These are phyloP conservation scores for Piper longum DNA, from an alignment of 164 flowering plant species.

Conservation along the genomic window DNA sequence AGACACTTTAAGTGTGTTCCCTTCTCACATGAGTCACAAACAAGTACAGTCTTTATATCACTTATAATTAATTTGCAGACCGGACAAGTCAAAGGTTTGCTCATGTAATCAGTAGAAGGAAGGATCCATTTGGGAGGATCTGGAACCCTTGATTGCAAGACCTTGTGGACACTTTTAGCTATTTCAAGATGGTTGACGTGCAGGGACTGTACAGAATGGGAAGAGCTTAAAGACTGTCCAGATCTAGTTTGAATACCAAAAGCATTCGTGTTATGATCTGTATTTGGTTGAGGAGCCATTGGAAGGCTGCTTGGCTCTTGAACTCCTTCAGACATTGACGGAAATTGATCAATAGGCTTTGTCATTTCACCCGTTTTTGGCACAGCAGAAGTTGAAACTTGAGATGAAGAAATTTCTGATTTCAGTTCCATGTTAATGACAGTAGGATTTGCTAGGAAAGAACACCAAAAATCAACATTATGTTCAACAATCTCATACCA, in stretches of 20 bases:
- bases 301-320: slow-evolving; percentile 17
- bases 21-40: slow-evolving; percentile 94
- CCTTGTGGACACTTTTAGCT: slow-evolving; percentile 55
- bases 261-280: slow-evolving; percentile 31
- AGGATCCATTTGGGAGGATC: slow-evolving; percentile 63
- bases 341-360: slow-evolving; percentile 24
- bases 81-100: slow-evolving; percentile 61
- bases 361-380: slow-evolving; percentile 27
- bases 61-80: slow-evolving; percentile 39
- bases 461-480: neutral
- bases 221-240: slow-evolving; percentile 25
- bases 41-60: slow-evolving; percentile 62
- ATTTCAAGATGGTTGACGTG: slow-evolving; percentile 48
- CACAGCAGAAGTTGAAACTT: slow-evolving; percentile 24
- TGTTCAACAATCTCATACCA: too few relatives aligned
- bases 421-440: slow-evolving; percentile 22
- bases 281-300: slow-evolving; percentile 23
- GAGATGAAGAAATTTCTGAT: slow-evolving; percentile 32
- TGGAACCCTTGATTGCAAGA: slow-evolving; percentile 47
- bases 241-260: slow-evolving; percentile 27
- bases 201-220: slow-evolving; percentile 20
- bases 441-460: slow-evolving; percentile 32
- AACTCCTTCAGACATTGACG: slow-evolving; percentile 27
- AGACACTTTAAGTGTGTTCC: slow-evolving; percentile 81
- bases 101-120: slow-evolving; percentile 90